These are phyloP conservation scores for Silene coronaria DNA, from an alignment of 179 eudicot species.

Conservation along the genomic window DNA sequence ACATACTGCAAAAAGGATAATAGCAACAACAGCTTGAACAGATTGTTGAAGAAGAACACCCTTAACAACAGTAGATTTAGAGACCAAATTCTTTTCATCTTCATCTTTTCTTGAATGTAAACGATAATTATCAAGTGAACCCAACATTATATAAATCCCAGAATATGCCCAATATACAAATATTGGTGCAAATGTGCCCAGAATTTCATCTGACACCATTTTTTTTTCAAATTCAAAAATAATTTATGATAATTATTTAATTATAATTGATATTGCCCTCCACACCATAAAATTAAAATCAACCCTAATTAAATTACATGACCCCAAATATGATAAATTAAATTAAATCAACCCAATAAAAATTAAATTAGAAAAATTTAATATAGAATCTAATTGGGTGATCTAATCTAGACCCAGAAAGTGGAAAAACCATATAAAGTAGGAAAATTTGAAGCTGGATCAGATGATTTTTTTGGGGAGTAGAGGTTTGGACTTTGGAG, in stretches of 20 bases:
- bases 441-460: conserved; percentile 20
- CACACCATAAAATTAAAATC: neutral
- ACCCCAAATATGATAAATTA: neutral
- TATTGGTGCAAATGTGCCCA: conserved; percentile 68
- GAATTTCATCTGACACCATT: conserved; percentile 53
- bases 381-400: neutral
- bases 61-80: conserved; percentile 56
- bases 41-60: conserved; percentile 79
- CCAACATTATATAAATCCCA: conserved; percentile 61
- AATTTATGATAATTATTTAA: neutral
- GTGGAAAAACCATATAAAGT: neutral
- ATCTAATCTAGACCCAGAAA: no score
- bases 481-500: neutral
- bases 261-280: neutral
- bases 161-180: conserved; percentile 75
- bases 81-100: conserved; percentile 75
- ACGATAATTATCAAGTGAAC: conserved; percentile 57
- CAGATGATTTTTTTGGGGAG: conserved; percentile 11
- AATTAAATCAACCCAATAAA: neutral
- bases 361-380: neutral
- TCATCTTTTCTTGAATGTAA: conserved; percentile 71
- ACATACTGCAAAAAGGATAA: conserved; percentile 57
- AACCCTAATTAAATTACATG: neutral
- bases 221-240: neutral
- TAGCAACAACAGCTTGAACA: conserved; percentile 71